phyloP scores from a whole-genome alignment of 2,329 filamentous ascomycete genomes.

The Botryotinia narcissicola region DNA sequence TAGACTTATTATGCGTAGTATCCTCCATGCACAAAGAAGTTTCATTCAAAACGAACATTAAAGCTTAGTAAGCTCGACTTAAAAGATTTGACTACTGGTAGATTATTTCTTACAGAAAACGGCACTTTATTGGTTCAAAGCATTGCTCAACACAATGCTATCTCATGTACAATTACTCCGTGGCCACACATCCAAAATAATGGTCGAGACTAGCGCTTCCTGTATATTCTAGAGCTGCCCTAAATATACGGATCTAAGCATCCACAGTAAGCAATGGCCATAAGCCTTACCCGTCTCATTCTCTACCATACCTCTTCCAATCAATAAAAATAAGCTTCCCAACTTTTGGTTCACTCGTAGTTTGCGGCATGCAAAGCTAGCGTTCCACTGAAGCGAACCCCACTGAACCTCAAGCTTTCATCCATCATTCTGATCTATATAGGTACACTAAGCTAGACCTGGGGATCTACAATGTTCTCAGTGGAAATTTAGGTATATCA shows the following conservation, averaged over 20 bases:
- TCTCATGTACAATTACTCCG: background rate
- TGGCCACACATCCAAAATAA: background rate
- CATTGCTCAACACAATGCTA: background rate
- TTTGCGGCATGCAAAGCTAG: background rate
- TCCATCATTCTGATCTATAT: background rate
- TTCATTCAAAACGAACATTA: background rate
- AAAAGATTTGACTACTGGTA: background rate
- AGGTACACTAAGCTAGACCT: background rate
- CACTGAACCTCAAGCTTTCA: background rate
- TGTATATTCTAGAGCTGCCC: background rate
- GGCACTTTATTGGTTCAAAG: background rate
- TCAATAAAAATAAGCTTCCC: background rate
- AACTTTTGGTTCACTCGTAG: background rate
- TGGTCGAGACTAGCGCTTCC: background rate
- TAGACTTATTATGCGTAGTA: background rate
- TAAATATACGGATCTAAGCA: too few relatives aligned
- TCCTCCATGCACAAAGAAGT: background rate
- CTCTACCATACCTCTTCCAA: background rate
- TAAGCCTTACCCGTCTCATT: background rate
- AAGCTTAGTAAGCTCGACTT: background rate
- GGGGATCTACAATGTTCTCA: background rate
- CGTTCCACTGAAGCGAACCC: background rate
- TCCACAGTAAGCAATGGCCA: background rate
- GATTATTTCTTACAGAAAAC: background rate
- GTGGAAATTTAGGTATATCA: background rate